These are phyloP conservation scores for Aspergillus pseudotamarii DNA, from an alignment of 2,329 filamentous ascomycete genomes.

Conservation along the genomic window DNA sequence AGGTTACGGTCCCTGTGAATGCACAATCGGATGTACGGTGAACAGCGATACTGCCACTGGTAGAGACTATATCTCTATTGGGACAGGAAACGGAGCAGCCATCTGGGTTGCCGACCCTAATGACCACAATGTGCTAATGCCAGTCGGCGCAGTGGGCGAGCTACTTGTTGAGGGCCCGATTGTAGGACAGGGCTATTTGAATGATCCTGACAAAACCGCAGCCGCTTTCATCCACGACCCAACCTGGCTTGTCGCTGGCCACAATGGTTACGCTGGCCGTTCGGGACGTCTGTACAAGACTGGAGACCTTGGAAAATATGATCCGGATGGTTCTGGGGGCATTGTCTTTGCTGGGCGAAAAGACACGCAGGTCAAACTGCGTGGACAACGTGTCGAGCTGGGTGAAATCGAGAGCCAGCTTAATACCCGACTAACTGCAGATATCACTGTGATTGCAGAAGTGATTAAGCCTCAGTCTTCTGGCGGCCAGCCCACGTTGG, in stretches of 20 bases:
- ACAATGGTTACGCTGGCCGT: conserved; percentile 28
- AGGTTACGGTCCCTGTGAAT: conserved; percentile 48
- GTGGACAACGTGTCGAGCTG: conserved; percentile 48
- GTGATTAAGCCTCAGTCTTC: conserved; percentile 45
- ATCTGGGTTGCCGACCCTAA: conserved; percentile 47
- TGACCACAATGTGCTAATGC: conserved; percentile 39
- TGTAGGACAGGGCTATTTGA: conserved; percentile 51
- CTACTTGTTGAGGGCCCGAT: conserved; percentile 52
- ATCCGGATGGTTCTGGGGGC: conserved; percentile 40
- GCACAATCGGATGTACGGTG: conserved; percentile 45
- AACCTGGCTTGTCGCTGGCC: conserved; percentile 36
- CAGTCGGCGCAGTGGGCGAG: conserved; percentile 52
- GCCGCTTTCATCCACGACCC: conserved; percentile 42
- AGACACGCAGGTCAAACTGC: conserved; percentile 46
- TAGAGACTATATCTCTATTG: conserved; percentile 43
- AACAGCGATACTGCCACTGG: conserved; percentile 39
- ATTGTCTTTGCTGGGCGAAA: conserved; percentile 44
- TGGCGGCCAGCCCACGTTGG: conserved; percentile 32
- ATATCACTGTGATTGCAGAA: conserved; percentile 50
- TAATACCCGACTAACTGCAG: conserved; percentile 29
- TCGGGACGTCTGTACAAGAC: conserved; percentile 43
- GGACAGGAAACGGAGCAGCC: conserved; percentile 36
- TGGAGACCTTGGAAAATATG: conserved; percentile 43
- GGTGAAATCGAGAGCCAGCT: conserved; percentile 46
- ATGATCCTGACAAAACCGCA: conserved; percentile 41